Evolutionary conservation across 2,329 filamentous ascomycete genomes (phyloP), one percentile per base, ranked within the genome.

Genomic region (Colletotrichum musicola): DNA sequence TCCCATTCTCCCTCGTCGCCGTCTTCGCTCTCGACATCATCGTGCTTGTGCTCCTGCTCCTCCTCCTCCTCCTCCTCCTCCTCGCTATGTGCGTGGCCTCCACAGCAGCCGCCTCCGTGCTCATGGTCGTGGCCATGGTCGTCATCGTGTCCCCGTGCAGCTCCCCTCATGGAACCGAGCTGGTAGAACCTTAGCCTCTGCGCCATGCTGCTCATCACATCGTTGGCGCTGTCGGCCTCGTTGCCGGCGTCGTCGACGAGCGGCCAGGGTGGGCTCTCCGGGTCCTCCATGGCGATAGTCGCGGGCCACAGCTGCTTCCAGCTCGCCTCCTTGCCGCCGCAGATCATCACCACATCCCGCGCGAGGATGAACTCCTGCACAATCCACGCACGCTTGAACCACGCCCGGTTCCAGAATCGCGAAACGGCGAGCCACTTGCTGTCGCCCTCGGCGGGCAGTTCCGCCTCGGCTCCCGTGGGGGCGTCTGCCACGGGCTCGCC

Each of bases 311-410:
- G 44, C 56, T 54, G 44, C 12, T 57, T 42, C 67, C 67, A 69
- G 50, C 25, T 58, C 13, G 16, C 63, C 12, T 35, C 49, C 50
- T 63, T 62, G n/a, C 73, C 74, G 4, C 73, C 60, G 47, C 75
- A 77, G 53, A 77, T 71, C 60, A 75, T 64, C 10, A 76, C 18
- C 6, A 67, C 57, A 20, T 70, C 62, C 22, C 63, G 53, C 2
- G 73, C 70, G 1, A 77, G 66, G 14, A 76, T 59, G 3, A 74
- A 74, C 49, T 77, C 75, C 53, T 76, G 75, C 6, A 76, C 72
- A 35, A 76, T 73, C 74, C 75, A 76, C 6, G 73, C 74, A 6
- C 75, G 68, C 30, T 72, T 71, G 62, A 76, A 76, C 75, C 75
- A 77, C 47, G 67, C 30, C 18, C 67, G 42, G 63, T 69, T 69